Evolutionary conservation across 1,284 basidiomycete genomes (phyloP).

Genomic region (Pyrrhoderma noxium): DNA sequence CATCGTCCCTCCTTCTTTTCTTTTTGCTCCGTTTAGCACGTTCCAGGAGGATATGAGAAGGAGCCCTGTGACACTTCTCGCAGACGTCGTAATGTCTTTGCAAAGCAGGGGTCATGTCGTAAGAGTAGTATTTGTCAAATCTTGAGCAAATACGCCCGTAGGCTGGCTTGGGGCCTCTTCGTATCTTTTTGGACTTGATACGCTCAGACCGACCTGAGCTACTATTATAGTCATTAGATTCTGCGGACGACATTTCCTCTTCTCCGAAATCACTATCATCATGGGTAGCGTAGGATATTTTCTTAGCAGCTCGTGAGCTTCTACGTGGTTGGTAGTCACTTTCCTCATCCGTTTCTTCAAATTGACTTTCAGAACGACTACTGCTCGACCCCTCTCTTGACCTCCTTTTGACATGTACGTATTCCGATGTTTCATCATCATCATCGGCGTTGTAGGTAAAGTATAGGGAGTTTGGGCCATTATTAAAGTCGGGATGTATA

Average conservation of each 20-base stretch:
- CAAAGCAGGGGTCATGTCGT: conserved; percentile 48
- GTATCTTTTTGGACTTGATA: conserved; percentile 22
- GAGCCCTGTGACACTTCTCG: conserved; percentile 59
- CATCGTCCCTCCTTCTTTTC: conserved; percentile 32
- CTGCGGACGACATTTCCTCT: neutral
- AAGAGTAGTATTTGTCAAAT: conserved; percentile 47
- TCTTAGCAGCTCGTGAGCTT: conserved; percentile 6
- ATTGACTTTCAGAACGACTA: too few species aligned
- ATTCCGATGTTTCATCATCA: too few species aligned
- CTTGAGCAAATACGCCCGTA: conserved; percentile 62
- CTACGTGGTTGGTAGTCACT: conserved; percentile 1
- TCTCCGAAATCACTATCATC: conserved; percentile 11
- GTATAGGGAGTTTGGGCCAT: too few species aligned
- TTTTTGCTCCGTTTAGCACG: conserved; percentile 35
- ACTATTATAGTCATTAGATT: conserved; percentile 2
- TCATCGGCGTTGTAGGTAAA: too few species aligned
- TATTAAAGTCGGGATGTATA: too few species aligned
- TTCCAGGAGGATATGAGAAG: conserved; percentile 48
- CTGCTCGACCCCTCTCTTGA: too few species aligned
- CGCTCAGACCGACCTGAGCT: neutral
- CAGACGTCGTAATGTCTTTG: conserved; percentile 55
- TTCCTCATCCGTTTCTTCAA: too few species aligned
- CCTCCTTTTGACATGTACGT: too few species aligned
- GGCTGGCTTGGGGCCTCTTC: conserved; percentile 44
- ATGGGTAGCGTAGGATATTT: conserved; percentile 2